These are phyloP conservation scores for Backusella luteola DNA, from an alignment of 192 early-diverging fungal genomes.

Conservation along the genomic window DNA sequence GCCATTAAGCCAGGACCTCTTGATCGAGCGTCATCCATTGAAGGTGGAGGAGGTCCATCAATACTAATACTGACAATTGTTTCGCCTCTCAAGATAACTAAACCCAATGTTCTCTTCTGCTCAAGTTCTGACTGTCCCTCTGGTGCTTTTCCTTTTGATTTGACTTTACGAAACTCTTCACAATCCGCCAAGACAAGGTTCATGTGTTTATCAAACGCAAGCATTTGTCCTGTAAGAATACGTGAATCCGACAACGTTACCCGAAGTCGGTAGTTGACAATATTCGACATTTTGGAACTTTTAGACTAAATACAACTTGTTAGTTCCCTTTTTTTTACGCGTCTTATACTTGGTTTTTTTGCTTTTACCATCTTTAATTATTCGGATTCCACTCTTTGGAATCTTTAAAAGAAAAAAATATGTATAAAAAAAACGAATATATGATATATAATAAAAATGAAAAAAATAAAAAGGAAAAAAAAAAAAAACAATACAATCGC, in stretches of 20 bases:
- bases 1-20: slow-evolving; percentile 44
- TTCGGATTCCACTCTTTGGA: neutral
- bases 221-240: slow-evolving; percentile 94
- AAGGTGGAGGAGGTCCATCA: slow-evolving; percentile 84
- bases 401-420: neutral
- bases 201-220: slow-evolving; percentile 99
- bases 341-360: neutral
- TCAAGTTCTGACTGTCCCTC: slow-evolving; percentile 61
- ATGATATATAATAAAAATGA: neutral
- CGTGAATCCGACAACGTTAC: slow-evolving; percentile 92
- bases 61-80: slow-evolving; percentile 87
- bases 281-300: slow-evolving; percentile 87
- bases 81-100: slow-evolving; percentile 95
- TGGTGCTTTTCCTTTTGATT: slow-evolving; percentile 62
- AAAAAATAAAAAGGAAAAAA: neutral
- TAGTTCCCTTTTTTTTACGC: neutral
- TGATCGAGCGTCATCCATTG: slow-evolving; percentile 46
- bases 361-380: neutral
- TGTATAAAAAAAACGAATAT: neutral
- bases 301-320: slow-evolving; percentile 45
- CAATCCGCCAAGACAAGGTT: slow-evolving; percentile 97
- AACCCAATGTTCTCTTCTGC: slow-evolving; percentile 89
- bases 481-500: neutral
- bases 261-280: slow-evolving; percentile 93
- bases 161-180: slow-evolving; percentile 94